A percentile compares a stretch with the other conserved stretches of the same genome.
Evolutionary conservation across 139 green algal genomes (phyloP).

Genomic region (Chlamydomonas sp.): DNA sequence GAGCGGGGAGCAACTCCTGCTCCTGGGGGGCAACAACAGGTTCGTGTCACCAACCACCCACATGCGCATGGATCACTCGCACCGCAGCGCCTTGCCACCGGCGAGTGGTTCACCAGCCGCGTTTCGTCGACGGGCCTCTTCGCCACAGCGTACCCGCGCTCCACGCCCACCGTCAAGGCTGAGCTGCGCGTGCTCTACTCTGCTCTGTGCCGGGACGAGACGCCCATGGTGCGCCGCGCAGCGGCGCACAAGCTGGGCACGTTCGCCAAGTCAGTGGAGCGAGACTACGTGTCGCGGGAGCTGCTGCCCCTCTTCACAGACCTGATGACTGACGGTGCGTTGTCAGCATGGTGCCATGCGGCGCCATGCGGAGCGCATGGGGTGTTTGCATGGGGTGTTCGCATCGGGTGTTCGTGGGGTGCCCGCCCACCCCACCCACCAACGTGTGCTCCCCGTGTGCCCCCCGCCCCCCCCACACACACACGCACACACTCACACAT

Average conservation of each 20-base stretch:
- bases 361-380: no score
- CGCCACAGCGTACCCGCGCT: slow-evolving; percentile 62
- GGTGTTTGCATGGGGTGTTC: no score
- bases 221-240: slow-evolving; percentile 94
- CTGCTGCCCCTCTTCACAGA: slow-evolving; percentile 83
- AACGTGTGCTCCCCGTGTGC: no score
- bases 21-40: no score
- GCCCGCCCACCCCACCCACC: no score
- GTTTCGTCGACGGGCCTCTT: slow-evolving; percentile 91
- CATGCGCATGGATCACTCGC: not conserved
- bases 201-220: slow-evolving; percentile 90
- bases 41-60: no score
- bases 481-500: no score
- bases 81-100: slow-evolving; percentile 73
- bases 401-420: no score
- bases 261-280: slow-evolving; percentile 74
- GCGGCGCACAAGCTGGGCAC: slow-evolving; percentile 79
- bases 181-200: slow-evolving; percentile 76
- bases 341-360: no score
- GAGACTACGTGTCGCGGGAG: slow-evolving; percentile 67
- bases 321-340: slow-evolving; percentile 84
- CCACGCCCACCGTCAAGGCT: slow-evolving; percentile 26
- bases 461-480: no score
- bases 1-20: no score
- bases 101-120: slow-evolving; percentile 95